Base-by-base conservation (phyloP, 2,329 filamentous ascomycete species). In the Pseudocercospora eumusae region DNA sequence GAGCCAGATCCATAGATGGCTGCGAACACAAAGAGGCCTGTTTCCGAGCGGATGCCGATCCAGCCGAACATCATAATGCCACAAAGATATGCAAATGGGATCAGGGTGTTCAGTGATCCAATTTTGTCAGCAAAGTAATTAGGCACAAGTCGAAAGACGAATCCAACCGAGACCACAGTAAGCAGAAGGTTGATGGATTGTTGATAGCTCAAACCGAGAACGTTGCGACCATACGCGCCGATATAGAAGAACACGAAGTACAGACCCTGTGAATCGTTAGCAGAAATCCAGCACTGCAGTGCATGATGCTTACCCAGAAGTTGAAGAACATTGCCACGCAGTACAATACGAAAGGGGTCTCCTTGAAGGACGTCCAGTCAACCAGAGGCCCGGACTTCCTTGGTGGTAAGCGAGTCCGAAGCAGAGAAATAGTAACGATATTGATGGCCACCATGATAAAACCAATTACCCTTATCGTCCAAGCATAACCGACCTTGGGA, bases 31-130 rank as follows among this genome's bases (percentile, higher is more conserved):
- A 78, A 81, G 0, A 83, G 64, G 0, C 75, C 74, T 4, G 68
- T 64, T 9, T 69, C 59, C 2, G 69, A 73, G 8, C 72, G 63
- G 1, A 88, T 83, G 0, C 78, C 81, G 1, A 81, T 79, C 86
- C 87, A 89, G 57, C 78, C 79, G 66, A 81, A 86, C 33, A 85
- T 73, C 61, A 84, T 75, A 13, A 82, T 71, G 1, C 78, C 78
- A 2, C 82, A 76, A 3, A 79, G 62, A 10, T 81, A 70, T 2
- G 76, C 78, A 55, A 81, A 79, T 0, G 84, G 79, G n/a, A 85
- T 79, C 25, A 85, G 78, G 1, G 80, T 78, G 67, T 87, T 87
- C 53, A 86, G 75, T 0, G 83, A 79, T 0, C 86, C 86, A 2
- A 83, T 73, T 6, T 74, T 78, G 70, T 87, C 84, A 0, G 84